phyloP scores from a whole-genome alignment of 768 basidiomycete genomes.

The Serendipita vermifera region DNA sequence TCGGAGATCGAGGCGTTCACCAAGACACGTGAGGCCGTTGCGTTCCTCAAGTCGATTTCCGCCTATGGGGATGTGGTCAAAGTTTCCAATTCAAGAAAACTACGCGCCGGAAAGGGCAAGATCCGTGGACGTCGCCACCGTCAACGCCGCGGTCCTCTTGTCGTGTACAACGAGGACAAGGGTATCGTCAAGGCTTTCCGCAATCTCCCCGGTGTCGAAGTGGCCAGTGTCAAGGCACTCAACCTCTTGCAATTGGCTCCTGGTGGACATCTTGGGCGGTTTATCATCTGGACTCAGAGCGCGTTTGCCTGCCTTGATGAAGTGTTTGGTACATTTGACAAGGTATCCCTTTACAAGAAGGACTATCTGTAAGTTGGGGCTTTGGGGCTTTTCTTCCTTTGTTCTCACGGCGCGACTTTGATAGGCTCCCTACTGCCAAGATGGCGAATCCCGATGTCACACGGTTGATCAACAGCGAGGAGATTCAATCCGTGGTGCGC shows the following conservation, averaged over 20 bases:
- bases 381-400: not conserved
- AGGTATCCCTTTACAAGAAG: slow-evolving; percentile 74
- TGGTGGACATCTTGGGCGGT: slow-evolving; percentile 97
- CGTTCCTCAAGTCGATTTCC: slow-evolving; percentile 77
- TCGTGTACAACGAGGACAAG: slow-evolving; percentile 95
- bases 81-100: slow-evolving; percentile 92
- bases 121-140: slow-evolving; percentile 92
- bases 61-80: slow-evolving; percentile 91
- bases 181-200: slow-evolving; percentile 98
- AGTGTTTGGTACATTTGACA: slow-evolving; percentile 91
- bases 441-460: slow-evolving; percentile 95
- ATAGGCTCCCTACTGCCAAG: slow-evolving; percentile 86
- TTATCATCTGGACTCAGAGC: slow-evolving; percentile 97
- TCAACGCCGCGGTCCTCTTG: slow-evolving; percentile 91
- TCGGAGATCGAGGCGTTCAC: slow-evolving; percentile 69
- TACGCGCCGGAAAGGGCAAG: slow-evolving; percentile 96
- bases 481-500: slow-evolving; percentile 94
- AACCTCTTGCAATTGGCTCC: slow-evolving; percentile 99
- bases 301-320: slow-evolving; percentile 89
- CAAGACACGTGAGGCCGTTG: slow-evolving; percentile 95
- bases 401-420: not conserved
- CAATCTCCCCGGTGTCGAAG: slow-evolving; percentile 96
- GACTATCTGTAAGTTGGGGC: slow-evolving; percentile 57
- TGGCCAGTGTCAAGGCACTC: slow-evolving; percentile 83
- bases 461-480: slow-evolving; percentile 93